Base-by-base conservation (phyloP, 495 filamentous ascomycete species). In the Aspergillus biplanus region DNA sequence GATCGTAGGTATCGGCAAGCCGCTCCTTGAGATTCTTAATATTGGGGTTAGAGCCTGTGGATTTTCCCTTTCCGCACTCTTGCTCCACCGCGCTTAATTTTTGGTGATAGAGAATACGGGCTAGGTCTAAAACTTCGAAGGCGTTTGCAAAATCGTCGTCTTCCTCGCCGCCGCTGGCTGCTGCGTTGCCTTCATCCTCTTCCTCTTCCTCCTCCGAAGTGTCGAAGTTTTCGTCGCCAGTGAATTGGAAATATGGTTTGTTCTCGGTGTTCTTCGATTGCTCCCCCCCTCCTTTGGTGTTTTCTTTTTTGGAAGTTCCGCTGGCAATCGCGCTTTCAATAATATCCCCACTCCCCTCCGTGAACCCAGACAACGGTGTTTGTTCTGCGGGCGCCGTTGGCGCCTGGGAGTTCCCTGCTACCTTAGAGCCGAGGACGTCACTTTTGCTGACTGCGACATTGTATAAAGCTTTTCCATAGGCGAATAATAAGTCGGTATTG, bases 371-470 rank as follows among this genome's bases (percentile, higher is more conserved):
- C 47, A 68, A 59, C 7, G 61, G 44, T 18, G 59, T 31, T 49
- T 63, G 64, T 21, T 66, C 63, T 37, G 61, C 33, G 47, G 70
- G 52, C 21, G 63, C 49, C 13, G 79, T 50, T 59, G 81, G 69
- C 13, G 68, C 67, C 65, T 87, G 73, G 15, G 72, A 55, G 55
- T 90, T 87, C 2, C 81, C 80, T 7, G 89, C 85, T 0, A 93
- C 88, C 69, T 90, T 91, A 8, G 87, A 89, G 63, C 95, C 95
- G 35, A 99, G 82, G 33, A 99, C 94, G 73, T 97, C 94, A 70
- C 92, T 97, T 71, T 95, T 97, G 75, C 85, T 89, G 66, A 97
- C 89, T 18, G 93, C 95, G 60, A 97, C 90, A 70, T 94, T 90
- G 82, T 95, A 97, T 15, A 98, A 82, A 46, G 90, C 89, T 69